phyloP scores from a whole-genome alignment of 2,329 filamentous ascomycete genomes.

The Diaporthe capsici region DNA sequence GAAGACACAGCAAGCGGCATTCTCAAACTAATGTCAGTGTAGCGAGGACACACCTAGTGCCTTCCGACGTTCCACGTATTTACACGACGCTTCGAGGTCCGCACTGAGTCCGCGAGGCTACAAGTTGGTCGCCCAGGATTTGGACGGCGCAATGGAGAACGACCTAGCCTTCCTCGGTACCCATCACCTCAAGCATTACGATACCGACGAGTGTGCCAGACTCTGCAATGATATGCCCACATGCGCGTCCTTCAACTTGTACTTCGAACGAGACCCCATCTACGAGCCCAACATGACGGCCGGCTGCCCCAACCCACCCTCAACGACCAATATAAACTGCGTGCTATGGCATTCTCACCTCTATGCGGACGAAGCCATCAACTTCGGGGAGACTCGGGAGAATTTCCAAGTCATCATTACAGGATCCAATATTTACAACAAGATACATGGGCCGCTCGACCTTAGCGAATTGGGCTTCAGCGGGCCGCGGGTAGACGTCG shows the following conservation, averaged over 20 bases:
- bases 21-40: neutral
- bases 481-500: slow-evolving; percentile 17
- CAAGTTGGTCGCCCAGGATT: neutral
- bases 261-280: slow-evolving; percentile 34
- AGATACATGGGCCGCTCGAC: slow-evolving; percentile 6
- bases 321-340: slow-evolving; percentile 37
- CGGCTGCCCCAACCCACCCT: slow-evolving; percentile 28
- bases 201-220: slow-evolving; percentile 19
- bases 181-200: slow-evolving; percentile 10
- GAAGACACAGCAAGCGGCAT: too few relatives aligned
- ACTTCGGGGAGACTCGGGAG: slow-evolving; percentile 27
- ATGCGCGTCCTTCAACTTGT: slow-evolving; percentile 39
- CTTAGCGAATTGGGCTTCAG: slow-evolving; percentile 9
- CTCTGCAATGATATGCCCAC: slow-evolving; percentile 5
- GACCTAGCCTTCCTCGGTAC: neutral
- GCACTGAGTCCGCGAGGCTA: neutral
- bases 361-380: slow-evolving; percentile 3
- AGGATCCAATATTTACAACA: slow-evolving; percentile 39
- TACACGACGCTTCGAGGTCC: neutral
- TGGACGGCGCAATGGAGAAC: neutral
- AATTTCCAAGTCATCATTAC: slow-evolving; percentile 32
- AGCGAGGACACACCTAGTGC: neutral
- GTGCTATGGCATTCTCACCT: slow-evolving; percentile 33
- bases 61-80: neutral
- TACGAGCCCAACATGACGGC: slow-evolving; percentile 5